Base-by-base conservation (phyloP, 1,284 basidiomycete genomes). In the Trichosporon inkin region DNA sequence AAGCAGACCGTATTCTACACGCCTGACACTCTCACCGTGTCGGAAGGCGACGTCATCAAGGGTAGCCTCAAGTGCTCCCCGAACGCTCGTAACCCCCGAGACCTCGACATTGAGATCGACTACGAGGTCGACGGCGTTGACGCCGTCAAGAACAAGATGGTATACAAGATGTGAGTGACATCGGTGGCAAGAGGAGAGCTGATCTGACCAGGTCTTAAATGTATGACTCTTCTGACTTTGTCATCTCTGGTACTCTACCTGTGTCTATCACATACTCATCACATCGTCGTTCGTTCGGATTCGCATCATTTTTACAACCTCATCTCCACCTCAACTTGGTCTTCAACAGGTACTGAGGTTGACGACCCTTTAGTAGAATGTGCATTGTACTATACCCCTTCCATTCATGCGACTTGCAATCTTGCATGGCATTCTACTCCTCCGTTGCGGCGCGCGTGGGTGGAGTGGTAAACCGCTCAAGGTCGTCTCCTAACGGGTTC, bases 1-100 rank as follows among this genome's bases (percentile, higher is more conserved):
- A 96, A 96, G 78, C 92, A 96, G 85, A 95, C 93, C 58, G 93
- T 97, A 38, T 96, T 97, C 81, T 97, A 97, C 80, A 94, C 93
- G 35, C 89, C 90, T 36, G 82, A 86, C 24, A 92, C 80, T 34
- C 63, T 82, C 38, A 80, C 81, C 38, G 77, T 83, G 54, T 79
- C 78, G 49, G 80, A 86, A 66, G 87, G 86, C 62, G 87, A 96
- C 70, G 79, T 80, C 53, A 86, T 97, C 76, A 79, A 76, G 20
- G 94, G 93, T 35, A 79, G 68, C 37, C 79, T 97, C 47, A 78
- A 83, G 19, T 93, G 92, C 73, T 84, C 87, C 13, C 94, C 93
- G 37, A 97, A 97, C 78, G 81, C 83, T 37, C 85, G 89, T 68
- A 97, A 97, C 81, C 90, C 90, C 76, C 87, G 93, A 56, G 93